phyloP scores from a whole-genome alignment of 2,329 filamentous ascomycete genomes.

The Scedosporium dehoogii region DNA sequence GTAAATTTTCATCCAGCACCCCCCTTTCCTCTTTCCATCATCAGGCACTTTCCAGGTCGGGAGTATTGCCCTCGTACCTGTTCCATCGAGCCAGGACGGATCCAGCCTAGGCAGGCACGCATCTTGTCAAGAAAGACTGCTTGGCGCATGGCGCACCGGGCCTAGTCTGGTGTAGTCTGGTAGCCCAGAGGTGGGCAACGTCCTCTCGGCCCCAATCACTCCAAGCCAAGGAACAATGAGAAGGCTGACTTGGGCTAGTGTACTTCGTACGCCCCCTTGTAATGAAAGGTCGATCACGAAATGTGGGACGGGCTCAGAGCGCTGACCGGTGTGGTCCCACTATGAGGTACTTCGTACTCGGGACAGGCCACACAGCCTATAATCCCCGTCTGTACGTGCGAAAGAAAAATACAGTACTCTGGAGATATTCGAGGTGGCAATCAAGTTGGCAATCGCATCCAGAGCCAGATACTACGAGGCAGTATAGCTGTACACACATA shows the following conservation, averaged over 20 bases:
- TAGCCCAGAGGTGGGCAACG: background rate
- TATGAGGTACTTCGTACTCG: background rate
- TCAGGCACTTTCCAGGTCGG: background rate
- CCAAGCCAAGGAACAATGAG: background rate
- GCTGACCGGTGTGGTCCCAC: background rate
- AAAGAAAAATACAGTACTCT: too few species aligned
- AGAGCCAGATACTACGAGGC: too few species aligned
- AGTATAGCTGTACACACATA: too few species aligned
- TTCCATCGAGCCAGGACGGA: background rate
- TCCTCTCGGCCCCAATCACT: background rate
- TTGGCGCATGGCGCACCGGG: slow-evolving; percentile 3
- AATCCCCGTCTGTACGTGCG: too few species aligned
- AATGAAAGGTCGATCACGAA: slow-evolving; percentile 3
- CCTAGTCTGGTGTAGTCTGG: background rate
- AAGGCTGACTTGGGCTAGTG: background rate
- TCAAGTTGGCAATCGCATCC: too few species aligned
- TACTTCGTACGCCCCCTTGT: background rate
- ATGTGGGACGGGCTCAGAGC: background rate
- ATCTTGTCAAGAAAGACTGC: background rate
- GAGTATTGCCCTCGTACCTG: too few species aligned
- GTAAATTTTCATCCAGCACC: background rate
- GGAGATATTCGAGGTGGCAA: too few species aligned
- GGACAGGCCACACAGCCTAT: too few species aligned
- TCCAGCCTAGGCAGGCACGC: background rate
- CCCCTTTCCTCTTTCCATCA: background rate